Evolutionary conservation across 352 stramenopile species (phyloP), one percentile per base, ranked within the genome.

Genomic region (Globisporangium nagaii): DNA sequence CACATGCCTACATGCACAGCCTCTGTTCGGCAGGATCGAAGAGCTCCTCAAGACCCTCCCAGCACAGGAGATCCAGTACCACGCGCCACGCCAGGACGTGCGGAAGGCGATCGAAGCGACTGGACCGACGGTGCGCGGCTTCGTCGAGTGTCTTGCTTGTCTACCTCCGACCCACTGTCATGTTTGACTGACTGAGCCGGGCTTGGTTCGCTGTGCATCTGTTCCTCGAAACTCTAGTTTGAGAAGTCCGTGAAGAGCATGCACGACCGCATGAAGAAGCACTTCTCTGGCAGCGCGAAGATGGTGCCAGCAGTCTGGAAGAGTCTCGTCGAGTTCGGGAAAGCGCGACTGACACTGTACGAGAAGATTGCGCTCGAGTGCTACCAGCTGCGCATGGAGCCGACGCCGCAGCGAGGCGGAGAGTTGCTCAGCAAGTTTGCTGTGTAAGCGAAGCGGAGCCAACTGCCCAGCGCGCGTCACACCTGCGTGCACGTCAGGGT

Each of bases 191-290:
- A 65, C 54, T 25, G 22, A 1, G 24, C 4, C 34, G 4, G 8
- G 24, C 17, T 35, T 56, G 24, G 2, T 48, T 13, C 1, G 10
- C 17, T 13, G 7, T 19, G 22, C n/a, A 10, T 19, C 12, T 47
- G 37, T 44, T 27, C 27, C 6, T 11, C n/a, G 3, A 27, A n/a
- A 25, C 20, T 32, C 5, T 31, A 86, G 77, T 86, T 88, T 51
- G 75, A 88, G 52, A 88, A 84, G 53, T 83, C 77, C 8, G 73
- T 75, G 50, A 75, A 81, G 19, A 63, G 50, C 43, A 86, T 90
- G 73, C 77, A 84, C 49, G 71, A 82, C 12, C 75, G 79, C 19
- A 74, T 90, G 66, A 90, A 90, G 45, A 90, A 90, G 27, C 76
- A 90, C 53, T 84, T 88, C 17, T 61, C 63, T 1, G 58, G 60